A percentile compares a stretch with the other conserved stretches of the same genome.
Conservation (phyloP, 2,329 filamentous ascomycete genomes). For the Aspergillus sp. region DNA sequence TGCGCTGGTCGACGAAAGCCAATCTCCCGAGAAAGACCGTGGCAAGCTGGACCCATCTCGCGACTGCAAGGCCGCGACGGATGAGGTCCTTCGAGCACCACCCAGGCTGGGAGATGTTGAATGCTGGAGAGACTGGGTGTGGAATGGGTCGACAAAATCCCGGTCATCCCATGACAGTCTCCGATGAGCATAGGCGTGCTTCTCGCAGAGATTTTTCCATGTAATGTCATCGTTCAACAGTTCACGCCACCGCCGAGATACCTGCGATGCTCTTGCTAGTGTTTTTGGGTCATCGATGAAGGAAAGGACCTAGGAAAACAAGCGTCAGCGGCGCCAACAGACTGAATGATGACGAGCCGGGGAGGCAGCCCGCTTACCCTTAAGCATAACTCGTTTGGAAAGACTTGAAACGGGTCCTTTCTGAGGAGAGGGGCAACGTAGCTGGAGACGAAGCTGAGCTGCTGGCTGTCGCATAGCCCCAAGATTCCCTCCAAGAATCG, state of each 20-base stretch:
- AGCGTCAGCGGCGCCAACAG: background rate
- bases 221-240: conserved; percentile 94
- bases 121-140: conserved; percentile 23
- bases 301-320: conserved; percentile 70
- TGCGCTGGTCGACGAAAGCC: conserved; percentile 28
- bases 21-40: conserved; percentile 33
- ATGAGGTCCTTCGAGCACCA: conserved; percentile 25
- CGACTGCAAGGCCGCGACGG: conserved; percentile 31
- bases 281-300: conserved; percentile 98
- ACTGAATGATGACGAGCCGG: background rate
- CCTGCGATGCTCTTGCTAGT: conserved; percentile 86
- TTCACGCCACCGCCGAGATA: conserved; percentile 93
- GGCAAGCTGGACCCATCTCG: conserved; percentile 50
- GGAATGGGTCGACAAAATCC: conserved; percentile 37
- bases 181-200: conserved; percentile 90
- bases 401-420: conserved; percentile 89
- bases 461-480: conserved; percentile 91
- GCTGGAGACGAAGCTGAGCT: conserved; percentile 92
- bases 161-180: conserved; percentile 49
- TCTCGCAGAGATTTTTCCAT: conserved; percentile 96
- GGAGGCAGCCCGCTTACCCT: conserved; percentile 57
- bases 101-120: conserved; percentile 20
- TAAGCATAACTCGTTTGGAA: conserved; percentile 91
- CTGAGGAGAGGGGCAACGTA: conserved; percentile 93
- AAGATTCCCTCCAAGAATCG: conserved; percentile 82